Evolutionary conservation across 2,329 filamentous ascomycete species (phyloP).

Genomic region (Elsinoe ampelina): DNA sequence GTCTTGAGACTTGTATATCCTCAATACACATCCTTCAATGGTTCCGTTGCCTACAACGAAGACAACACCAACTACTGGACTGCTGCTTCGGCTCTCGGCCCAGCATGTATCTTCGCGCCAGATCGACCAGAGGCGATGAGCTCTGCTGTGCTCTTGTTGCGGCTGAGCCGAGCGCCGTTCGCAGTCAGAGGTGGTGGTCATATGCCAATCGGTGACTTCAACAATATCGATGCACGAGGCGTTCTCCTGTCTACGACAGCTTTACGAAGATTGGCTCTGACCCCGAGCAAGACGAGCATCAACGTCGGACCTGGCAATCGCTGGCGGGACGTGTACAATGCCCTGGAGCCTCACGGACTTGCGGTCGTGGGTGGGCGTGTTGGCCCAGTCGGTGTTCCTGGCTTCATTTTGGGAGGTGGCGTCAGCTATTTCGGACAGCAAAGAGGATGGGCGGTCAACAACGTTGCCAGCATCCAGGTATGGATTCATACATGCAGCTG

Average conservation of each 20-base stretch:
- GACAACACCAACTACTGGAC: slow-evolving; percentile 10
- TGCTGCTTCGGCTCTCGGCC: slow-evolving; percentile 2
- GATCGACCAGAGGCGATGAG: slow-evolving; percentile 1
- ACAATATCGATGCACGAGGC: background rate
- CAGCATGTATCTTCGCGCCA: slow-evolving; percentile 7
- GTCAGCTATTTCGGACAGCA: slow-evolving; percentile 13
- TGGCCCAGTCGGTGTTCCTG: slow-evolving; percentile 4
- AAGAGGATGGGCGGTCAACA: slow-evolving; percentile 9
- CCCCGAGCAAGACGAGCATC: background rate
- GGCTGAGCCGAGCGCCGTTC: background rate
- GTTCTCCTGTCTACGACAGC: background rate
- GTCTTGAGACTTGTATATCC: slow-evolving; percentile 1
- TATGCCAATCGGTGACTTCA: slow-evolving; percentile 2
- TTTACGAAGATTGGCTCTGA: background rate
- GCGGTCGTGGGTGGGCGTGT: slow-evolving; percentile 2
- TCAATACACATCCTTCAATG: slow-evolving; percentile 4
- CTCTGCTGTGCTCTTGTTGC: background rate
- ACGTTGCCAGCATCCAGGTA: slow-evolving; percentile 1
- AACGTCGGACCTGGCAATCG: slow-evolving; percentile 1
- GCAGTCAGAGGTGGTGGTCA: slow-evolving; percentile 5
- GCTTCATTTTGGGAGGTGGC: slow-evolving; percentile 14
- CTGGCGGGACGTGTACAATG: slow-evolving; percentile 3
- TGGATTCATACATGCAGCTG: background rate
- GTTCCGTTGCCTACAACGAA: background rate
- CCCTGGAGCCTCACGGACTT: background rate